Percentiles rank a stretch among this genome's conserved stretches.
phyloP scores from a whole-genome alignment of 2,329 filamentous ascomycete species.

The Berkeleyomyces rouxiae region DNA sequence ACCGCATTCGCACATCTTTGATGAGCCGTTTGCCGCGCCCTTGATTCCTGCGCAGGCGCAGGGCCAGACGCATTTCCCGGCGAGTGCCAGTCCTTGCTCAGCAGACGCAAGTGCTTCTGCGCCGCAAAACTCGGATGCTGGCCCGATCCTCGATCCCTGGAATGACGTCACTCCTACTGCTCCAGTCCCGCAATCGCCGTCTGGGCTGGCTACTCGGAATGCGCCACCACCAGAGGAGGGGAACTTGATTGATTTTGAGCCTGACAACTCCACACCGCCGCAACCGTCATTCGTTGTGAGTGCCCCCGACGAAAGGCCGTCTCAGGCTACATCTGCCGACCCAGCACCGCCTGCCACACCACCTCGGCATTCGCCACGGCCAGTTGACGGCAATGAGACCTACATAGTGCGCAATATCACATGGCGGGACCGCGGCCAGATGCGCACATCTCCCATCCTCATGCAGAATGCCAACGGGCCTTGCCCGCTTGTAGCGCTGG shows the following conservation, averaged over 20 bases:
- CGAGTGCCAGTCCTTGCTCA: background rate
- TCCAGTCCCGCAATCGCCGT: background rate
- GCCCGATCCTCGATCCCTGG: background rate
- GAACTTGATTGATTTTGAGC: conserved; percentile 30
- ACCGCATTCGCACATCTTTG: background rate
- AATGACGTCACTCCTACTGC: conserved; percentile 3
- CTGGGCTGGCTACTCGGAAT: background rate
- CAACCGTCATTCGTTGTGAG: no score
- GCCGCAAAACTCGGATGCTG: no score
- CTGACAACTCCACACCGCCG: background rate
- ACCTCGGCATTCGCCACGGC: conserved; percentile 14
- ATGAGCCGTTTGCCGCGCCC: background rate
- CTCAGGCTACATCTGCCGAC: background rate
- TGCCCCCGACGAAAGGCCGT: background rate
- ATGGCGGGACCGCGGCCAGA: conserved; percentile 59
- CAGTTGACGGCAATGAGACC: conserved; percentile 40
- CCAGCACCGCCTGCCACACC: background rate
- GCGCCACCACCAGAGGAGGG: conserved; percentile 26
- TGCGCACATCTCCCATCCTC: conserved; percentile 69
- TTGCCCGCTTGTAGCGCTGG: conserved; percentile 79
- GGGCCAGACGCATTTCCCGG: background rate
- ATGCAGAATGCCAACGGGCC: conserved; percentile 91
- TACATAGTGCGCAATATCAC: conserved; percentile 86
- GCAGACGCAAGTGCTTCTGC: conserved; percentile 6
- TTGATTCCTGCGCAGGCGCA: background rate